Evolutionary conservation across 768 basidiomycete species (phyloP).

Genomic region (Clavulina sp.): DNA sequence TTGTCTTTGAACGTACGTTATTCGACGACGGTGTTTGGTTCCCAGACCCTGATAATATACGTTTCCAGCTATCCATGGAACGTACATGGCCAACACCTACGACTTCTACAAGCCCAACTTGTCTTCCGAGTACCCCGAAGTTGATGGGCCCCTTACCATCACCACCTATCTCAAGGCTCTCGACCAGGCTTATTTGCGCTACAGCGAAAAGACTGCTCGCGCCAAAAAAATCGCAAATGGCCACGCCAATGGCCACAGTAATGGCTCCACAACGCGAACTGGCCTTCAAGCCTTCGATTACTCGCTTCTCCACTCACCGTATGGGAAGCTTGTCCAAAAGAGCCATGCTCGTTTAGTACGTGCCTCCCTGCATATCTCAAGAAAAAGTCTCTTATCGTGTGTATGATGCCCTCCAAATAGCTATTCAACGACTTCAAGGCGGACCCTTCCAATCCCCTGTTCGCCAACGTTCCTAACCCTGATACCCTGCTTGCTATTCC

Average conservation of each 20-base stretch:
- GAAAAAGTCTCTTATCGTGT: background rate
- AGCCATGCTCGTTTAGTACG: constrained; percentile 71
- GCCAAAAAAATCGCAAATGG: constrained; percentile 19
- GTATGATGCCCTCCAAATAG: constrained; percentile 8
- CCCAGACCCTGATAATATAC: background rate
- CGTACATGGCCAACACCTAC: constrained; percentile 93
- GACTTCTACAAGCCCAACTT: constrained; percentile 99
- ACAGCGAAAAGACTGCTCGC: constrained; percentile 63
- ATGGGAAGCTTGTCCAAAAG: constrained; percentile 98
- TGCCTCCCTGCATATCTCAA: background rate
- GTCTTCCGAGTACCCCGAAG: constrained; percentile 86
- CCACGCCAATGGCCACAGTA: constrained; percentile 13
- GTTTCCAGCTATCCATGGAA: constrained; percentile 74
- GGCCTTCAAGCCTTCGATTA: constrained; percentile 69
- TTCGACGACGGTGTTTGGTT: background rate
- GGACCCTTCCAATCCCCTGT: constrained; percentile 49
- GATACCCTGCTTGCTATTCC: constrained; percentile 50
- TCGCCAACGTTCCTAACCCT: constrained; percentile 51
- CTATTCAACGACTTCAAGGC: constrained; percentile 82
- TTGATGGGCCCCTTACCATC: constrained; percentile 92
- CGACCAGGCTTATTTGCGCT: constrained; percentile 73
- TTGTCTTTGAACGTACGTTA: constrained; percentile 82
- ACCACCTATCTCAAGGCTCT: constrained; percentile 89
- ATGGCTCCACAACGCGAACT: background rate
- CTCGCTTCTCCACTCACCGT: constrained; percentile 90